Evolutionary conservation across 768 basidiomycete genomes (phyloP).

Genomic region (Xerocomellus dryophilus): DNA sequence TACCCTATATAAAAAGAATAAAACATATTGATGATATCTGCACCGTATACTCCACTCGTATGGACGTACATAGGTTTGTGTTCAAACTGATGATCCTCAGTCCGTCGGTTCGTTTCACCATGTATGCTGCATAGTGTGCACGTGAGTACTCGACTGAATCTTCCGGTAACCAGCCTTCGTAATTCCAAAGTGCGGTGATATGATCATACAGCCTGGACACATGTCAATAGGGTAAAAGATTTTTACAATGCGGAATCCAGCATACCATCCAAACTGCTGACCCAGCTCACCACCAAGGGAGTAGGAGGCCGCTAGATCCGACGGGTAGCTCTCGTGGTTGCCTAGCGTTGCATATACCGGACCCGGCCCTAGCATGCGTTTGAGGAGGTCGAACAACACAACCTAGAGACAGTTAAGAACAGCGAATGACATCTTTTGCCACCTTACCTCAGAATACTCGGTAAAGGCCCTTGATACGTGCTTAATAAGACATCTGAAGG

Average conservation of each 20-base stretch:
- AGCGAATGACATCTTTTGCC: background rate
- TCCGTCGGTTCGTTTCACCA: constrained; percentile 63
- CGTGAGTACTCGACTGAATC: constrained; percentile 54
- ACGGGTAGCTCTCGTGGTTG: constrained; percentile 69
- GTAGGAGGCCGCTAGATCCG: constrained; percentile 58
- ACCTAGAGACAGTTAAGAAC: constrained; percentile 39
- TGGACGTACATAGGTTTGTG: constrained; percentile 65
- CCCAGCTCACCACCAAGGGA: constrained; percentile 53
- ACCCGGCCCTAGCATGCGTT: constrained; percentile 55
- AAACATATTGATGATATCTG: background rate
- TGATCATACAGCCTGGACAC: constrained; percentile 70
- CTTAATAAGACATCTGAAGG: background rate
- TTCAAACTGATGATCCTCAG: constrained; percentile 72
- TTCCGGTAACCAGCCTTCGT: constrained; percentile 65
- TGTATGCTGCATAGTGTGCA: constrained; percentile 71
- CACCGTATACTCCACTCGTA: background rate
- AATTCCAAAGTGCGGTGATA: constrained; percentile 65
- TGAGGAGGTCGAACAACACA: constrained; percentile 64
- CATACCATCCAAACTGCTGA: constrained; percentile 64
- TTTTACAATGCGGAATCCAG: background rate
- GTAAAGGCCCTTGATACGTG: constrained; percentile 46
- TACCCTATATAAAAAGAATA: constrained; percentile 27
- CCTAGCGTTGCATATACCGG: constrained; percentile 76
- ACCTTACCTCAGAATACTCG: constrained; percentile 57
- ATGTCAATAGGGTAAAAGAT: background rate